A percentile compares a stretch with the other conserved stretches of the same genome.
Evolutionary conservation across 139 green algal genomes (phyloP).

Genomic region (Spirogloea muscicola): DNA sequence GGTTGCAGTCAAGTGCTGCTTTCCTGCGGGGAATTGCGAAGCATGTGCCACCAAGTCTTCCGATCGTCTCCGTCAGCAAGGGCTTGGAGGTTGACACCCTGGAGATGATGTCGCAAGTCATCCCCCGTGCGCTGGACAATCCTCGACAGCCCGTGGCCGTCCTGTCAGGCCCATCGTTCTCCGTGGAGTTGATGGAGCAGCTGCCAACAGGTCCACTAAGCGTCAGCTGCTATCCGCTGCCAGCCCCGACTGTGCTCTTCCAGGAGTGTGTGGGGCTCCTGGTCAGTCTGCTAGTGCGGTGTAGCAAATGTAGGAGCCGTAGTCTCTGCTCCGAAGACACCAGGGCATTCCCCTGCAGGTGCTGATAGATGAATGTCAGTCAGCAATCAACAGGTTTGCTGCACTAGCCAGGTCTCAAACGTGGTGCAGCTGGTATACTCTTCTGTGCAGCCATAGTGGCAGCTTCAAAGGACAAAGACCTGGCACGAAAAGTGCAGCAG

Average conservation of each 20-base stretch:
- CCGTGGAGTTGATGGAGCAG: conserved; percentile 76
- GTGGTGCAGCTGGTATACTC: background rate
- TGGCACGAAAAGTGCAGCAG: conserved; percentile 62
- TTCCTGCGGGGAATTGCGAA: conserved; percentile 33
- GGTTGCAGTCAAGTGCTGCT: background rate
- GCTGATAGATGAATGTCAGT: too few species aligned
- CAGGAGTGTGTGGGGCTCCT: too few species aligned
- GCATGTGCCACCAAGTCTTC: conserved; percentile 70
- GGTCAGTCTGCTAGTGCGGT: too few species aligned
- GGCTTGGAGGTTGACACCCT: conserved; percentile 77
- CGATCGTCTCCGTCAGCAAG: conserved; percentile 93
- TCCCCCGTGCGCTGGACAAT: conserved; percentile 73
- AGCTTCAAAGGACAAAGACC: conserved; percentile 64
- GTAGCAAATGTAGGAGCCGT: too few species aligned
- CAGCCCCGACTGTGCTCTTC: background rate
- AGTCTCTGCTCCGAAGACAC: background rate
- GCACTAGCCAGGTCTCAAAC: background rate
- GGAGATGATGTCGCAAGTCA: conserved; percentile 88
- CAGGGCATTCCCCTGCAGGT: background rate
- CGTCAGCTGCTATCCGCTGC: background rate
- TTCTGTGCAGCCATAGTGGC: conserved; percentile 67
- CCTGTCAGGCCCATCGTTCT: conserved; percentile 91
- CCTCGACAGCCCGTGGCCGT: conserved; percentile 77
- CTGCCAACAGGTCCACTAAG: conserved; percentile 52
- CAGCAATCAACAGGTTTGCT: too few species aligned